Conservation (phyloP, 352 stramenopile genomes). For the Phytophthora fragariae region DNA sequence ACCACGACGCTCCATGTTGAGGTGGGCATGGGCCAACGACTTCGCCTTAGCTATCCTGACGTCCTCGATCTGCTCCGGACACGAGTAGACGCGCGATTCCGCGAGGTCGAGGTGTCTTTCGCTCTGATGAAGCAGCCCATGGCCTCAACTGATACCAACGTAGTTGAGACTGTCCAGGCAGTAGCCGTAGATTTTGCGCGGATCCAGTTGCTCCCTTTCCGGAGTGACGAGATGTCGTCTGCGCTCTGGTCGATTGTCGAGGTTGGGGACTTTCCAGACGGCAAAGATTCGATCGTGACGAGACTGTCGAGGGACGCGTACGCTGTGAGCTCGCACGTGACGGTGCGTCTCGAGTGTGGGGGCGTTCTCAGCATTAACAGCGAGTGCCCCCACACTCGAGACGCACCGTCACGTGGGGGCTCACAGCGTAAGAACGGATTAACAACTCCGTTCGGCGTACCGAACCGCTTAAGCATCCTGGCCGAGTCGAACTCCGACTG, state of each 20-base stretch:
- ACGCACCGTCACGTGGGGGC: slow-evolving; percentile 1
- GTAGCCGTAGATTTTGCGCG: background rate
- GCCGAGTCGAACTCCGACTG: slow-evolving; percentile 2
- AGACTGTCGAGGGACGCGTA: slow-evolving; percentile 6
- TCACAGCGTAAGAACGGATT: slow-evolving; percentile 4
- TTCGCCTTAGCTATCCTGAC: background rate
- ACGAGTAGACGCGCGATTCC: slow-evolving; percentile 16
- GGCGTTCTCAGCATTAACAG: slow-evolving; percentile 10
- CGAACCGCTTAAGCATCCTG: slow-evolving; percentile 18
- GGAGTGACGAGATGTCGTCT: background rate
- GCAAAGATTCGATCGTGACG: slow-evolving; percentile 2
- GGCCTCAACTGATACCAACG: slow-evolving; percentile 4
- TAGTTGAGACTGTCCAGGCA: background rate
- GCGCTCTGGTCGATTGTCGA: slow-evolving; percentile 21
- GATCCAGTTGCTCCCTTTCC: slow-evolving; percentile 20
- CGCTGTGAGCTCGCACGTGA: slow-evolving; percentile 7
- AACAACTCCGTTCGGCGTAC: no score
- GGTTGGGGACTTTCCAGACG: slow-evolving; percentile 11
- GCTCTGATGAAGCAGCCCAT: slow-evolving; percentile 5
- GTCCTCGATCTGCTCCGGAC: slow-evolving; percentile 25
- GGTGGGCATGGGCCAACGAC: background rate
- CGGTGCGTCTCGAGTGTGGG: background rate
- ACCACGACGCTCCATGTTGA: background rate
- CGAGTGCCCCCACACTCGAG: background rate
- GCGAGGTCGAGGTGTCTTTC: slow-evolving; percentile 5